These are phyloP conservation scores for Coemansia sp. DNA, from an alignment of 192 early-diverging fungal species.

Conservation along the genomic window DNA sequence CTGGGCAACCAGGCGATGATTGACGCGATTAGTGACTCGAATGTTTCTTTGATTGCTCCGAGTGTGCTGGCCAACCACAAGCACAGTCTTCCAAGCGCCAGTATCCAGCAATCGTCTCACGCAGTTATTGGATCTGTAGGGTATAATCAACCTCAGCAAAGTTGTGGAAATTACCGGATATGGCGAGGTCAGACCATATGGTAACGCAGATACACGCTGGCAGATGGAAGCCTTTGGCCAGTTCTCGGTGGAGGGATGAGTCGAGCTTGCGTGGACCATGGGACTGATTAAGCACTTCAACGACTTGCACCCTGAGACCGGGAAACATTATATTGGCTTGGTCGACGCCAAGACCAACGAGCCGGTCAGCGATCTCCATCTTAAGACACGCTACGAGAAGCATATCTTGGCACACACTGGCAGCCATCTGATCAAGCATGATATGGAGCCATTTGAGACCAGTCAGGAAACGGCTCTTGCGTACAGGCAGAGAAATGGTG, in stretches of 20 bases:
- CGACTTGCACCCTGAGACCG: constrained; percentile 5
- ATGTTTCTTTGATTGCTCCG: neutral
- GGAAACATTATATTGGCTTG: constrained; percentile 81
- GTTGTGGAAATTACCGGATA: constrained; percentile 86
- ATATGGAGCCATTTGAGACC: constrained; percentile 85
- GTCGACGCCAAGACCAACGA: constrained; percentile 82
- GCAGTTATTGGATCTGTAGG: constrained; percentile 61
- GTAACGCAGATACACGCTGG: constrained; percentile 86
- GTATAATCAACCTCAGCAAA: constrained; percentile 85
- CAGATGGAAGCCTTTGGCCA: constrained; percentile 84
- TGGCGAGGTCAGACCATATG: constrained; percentile 87
- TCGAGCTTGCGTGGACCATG: constrained; percentile 96
- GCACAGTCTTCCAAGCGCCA: constrained; percentile 65
- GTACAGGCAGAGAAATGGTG: constrained; percentile 1
- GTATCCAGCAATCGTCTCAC: constrained; percentile 26
- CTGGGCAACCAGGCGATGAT: no score
- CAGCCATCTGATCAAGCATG: constrained; percentile 88
- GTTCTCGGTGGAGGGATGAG: constrained; percentile 58
- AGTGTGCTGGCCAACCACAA: constrained; percentile 83
- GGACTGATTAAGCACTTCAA: constrained; percentile 62
- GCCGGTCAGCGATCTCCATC: constrained; percentile 79
- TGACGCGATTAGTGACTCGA: no score
- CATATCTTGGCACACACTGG: constrained; percentile 88
- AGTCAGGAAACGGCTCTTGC: constrained; percentile 78
- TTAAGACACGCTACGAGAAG: constrained; percentile 90